phyloP scores from a whole-genome alignment of 208 protist species.

The Naegleria lovaniensis region DNA sequence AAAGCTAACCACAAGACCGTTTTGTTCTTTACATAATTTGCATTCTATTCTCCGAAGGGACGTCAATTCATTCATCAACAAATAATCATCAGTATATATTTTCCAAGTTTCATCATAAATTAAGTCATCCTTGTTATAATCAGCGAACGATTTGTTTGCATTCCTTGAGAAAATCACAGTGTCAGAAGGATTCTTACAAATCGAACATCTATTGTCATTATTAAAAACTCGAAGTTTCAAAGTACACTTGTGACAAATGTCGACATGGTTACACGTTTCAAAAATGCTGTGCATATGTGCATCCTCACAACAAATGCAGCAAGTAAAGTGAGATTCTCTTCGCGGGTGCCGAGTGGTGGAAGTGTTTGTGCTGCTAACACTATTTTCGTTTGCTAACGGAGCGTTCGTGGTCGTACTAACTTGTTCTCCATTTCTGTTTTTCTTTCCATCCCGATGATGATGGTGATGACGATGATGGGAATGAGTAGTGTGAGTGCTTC shows the following conservation, averaged over 20 bases:
- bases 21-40: background rate
- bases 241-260: slow-evolving; percentile 16
- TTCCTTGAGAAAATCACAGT: background rate
- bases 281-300: background rate
- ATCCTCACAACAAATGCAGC: slow-evolving; percentile 14
- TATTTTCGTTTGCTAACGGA: no score
- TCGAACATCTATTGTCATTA: slow-evolving; percentile 18
- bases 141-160: background rate
- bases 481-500: no score
- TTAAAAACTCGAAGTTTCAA: background rate
- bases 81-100: background rate
- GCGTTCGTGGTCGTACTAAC: no score
- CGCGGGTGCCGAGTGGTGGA: no score
- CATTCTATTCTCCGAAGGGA: background rate
- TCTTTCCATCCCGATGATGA: no score
- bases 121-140: background rate
- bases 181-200: slow-evolving; percentile 10
- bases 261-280: slow-evolving; percentile 3
- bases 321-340: background rate
- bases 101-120: background rate
- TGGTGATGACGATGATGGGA: no score
- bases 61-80: background rate
- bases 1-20: background rate
- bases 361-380: no score
- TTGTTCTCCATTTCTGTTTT: background rate